A percentile compares a stretch with the other conserved stretches of the same genome.
phyloP scores from a whole-genome alignment of 805 yeast genomes.

The Candida pini region DNA sequence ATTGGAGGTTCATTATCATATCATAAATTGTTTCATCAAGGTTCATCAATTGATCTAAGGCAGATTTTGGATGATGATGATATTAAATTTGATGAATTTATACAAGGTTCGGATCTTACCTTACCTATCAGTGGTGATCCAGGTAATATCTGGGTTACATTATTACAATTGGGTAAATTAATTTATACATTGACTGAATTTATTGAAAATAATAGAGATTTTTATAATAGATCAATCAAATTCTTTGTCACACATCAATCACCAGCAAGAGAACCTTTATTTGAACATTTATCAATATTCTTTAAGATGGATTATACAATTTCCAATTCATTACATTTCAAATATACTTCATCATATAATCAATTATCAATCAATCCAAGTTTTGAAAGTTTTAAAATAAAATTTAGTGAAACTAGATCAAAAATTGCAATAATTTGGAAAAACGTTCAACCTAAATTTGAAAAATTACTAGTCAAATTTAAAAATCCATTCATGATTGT shows the following conservation, averaged over 20 bases:
- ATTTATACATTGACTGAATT: slow-evolving; percentile 39
- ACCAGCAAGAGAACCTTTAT: slow-evolving; percentile 61
- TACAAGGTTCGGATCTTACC: slow-evolving; percentile 19
- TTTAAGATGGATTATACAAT: slow-evolving; percentile 68
- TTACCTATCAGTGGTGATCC: slow-evolving; percentile 55
- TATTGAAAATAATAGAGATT: slow-evolving; percentile 28
- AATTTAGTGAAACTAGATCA: slow-evolving; percentile 55
- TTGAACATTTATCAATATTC: slow-evolving; percentile 61
- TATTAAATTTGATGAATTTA: slow-evolving; percentile 14
- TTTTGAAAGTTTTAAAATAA: slow-evolving; percentile 56
- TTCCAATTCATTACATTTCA: slow-evolving; percentile 67
- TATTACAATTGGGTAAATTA: slow-evolving; percentile 65
- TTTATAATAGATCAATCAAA: slow-evolving; percentile 41
- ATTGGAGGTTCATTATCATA: slow-evolving; percentile 67
- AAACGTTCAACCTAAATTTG: slow-evolving; percentile 49
- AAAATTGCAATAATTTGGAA: slow-evolving; percentile 63
- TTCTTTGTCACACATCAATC: slow-evolving; percentile 65
- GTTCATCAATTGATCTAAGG: slow-evolving; percentile 35
- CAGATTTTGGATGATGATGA: slow-evolving; percentile 25
- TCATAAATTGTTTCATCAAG: slow-evolving; percentile 64
- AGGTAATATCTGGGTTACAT: slow-evolving; percentile 71
- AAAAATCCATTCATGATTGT: slow-evolving; percentile 38
- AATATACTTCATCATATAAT: slow-evolving; percentile 65
- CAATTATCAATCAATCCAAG: slow-evolving; percentile 60
- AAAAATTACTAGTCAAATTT: slow-evolving; percentile 32